Evolutionary conservation across 2,329 filamentous ascomycete genomes (phyloP).

Genomic region (Paracamarosporium sp.): DNA sequence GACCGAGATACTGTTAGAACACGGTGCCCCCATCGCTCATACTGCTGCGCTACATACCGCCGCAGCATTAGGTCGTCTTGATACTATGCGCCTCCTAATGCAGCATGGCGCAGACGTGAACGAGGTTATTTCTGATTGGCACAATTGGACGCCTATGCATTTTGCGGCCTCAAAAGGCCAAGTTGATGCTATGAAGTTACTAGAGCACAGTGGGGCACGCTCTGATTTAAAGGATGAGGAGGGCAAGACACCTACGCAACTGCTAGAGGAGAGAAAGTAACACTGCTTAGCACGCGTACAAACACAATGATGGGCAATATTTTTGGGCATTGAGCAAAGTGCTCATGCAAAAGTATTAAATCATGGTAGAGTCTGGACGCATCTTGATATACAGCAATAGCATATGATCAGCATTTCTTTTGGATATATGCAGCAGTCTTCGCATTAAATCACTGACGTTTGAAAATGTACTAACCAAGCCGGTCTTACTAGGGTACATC

Average conservation of each 20-base stretch:
- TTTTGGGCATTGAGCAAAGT: too few relatives aligned
- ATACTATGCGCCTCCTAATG: slow-evolving; percentile 20
- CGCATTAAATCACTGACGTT: background rate
- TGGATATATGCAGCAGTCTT: background rate
- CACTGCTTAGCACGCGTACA: slow-evolving; percentile 7
- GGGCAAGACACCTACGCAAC: slow-evolving; percentile 16
- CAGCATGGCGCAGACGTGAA: slow-evolving; percentile 19
- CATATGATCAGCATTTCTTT: background rate
- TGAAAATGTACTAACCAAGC: too few relatives aligned
- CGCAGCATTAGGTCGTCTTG: slow-evolving; percentile 10
- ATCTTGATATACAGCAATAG: background rate
- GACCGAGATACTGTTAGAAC: slow-evolving; percentile 15
- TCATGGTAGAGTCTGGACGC: background rate
- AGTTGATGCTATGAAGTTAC: slow-evolving; percentile 16
- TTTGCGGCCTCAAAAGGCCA: slow-evolving; percentile 13
- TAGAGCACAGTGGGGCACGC: slow-evolving; percentile 13
- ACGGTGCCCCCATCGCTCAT: slow-evolving; percentile 5
- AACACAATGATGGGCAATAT: background rate
- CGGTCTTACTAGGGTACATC: too few relatives aligned
- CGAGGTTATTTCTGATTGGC: slow-evolving; percentile 8
- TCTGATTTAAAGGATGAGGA: slow-evolving; percentile 12
- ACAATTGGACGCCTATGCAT: slow-evolving; percentile 16
- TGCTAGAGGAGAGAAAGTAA: slow-evolving; percentile 16
- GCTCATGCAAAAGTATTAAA: background rate
- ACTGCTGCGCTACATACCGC: slow-evolving; percentile 18